Evolutionary conservation across 2,329 filamentous ascomycete genomes (phyloP).

Genomic region (Dactylellina sp.): DNA sequence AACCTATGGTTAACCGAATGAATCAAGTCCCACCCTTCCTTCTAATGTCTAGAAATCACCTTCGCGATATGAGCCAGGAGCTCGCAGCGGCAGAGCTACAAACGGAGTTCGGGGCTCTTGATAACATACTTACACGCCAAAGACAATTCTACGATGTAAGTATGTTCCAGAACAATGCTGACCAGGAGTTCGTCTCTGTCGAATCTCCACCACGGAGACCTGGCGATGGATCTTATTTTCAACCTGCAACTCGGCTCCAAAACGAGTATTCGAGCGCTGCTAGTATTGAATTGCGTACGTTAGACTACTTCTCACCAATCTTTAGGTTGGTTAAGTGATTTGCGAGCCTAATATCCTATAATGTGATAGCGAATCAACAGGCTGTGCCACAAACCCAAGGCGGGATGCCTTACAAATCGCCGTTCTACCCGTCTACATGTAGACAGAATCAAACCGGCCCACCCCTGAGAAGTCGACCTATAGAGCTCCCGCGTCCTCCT

Average conservation of each 20-base stretch:
- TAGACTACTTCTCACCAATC: not conserved
- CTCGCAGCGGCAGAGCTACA: constrained; percentile 22
- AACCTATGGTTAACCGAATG: no score
- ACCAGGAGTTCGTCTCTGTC: constrained; percentile 36
- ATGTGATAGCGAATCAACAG: not conserved
- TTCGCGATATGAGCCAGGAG: constrained; percentile 33
- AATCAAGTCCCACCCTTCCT: not conserved
- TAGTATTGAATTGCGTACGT: constrained; percentile 22
- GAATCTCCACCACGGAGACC: constrained; percentile 19
- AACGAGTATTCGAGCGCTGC: constrained; percentile 15
- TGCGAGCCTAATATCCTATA: not conserved
- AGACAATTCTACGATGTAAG: constrained; percentile 33
- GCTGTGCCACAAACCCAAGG: not conserved
- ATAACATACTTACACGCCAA: not conserved
- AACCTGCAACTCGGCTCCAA: not conserved
- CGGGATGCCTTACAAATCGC: constrained; percentile 19
- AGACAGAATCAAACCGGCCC: constrained; percentile 4
- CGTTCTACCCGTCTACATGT: constrained; percentile 25
- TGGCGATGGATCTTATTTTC: not conserved
- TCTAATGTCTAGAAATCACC: constrained; percentile 24
- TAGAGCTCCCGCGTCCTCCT: constrained; percentile 22
- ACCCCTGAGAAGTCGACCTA: constrained; percentile 12
- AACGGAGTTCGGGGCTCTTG: constrained; percentile 16
- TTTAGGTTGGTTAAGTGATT: no score
- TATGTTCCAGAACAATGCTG: constrained; percentile 29